These are phyloP conservation scores for Lachnellula subtilissima DNA, from an alignment of 2,329 filamentous ascomycete genomes.

Conservation along the genomic window DNA sequence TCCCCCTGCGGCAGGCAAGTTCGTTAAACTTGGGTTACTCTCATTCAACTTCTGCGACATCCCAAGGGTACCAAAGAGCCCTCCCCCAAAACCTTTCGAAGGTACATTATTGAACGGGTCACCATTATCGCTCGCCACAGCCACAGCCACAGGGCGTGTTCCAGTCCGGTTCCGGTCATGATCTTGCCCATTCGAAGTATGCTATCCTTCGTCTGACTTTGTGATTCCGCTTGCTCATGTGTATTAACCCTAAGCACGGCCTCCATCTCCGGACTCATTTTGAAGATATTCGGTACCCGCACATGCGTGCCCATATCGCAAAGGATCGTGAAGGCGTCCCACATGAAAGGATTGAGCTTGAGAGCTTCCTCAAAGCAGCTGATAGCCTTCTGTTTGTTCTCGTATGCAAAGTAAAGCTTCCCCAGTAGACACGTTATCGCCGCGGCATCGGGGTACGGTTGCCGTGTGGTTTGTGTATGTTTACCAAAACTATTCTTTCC, in stretches of 20 bases:
- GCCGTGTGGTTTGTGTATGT: conserved; percentile 71
- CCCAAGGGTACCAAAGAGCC: conserved; percentile 29
- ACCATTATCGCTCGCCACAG: conserved; percentile 24
- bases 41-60: conserved; percentile 32
- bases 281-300: conserved; percentile 82
- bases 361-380: conserved; percentile 83
- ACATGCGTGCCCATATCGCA: conserved; percentile 84
- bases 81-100: conserved; percentile 24
- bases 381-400: conserved; percentile 77
- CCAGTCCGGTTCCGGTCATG: conserved; percentile 25
- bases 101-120: conserved; percentile 33
- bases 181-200: conserved; percentile 12
- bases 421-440: conserved; percentile 79
- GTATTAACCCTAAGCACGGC: conserved; percentile 37
- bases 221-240: conserved; percentile 18
- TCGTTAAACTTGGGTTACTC: conserved; percentile 33
- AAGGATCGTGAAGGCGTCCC: conserved; percentile 88
- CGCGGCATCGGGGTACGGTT: conserved; percentile 75
- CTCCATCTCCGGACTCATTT: conserved; percentile 60
- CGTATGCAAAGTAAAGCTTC: conserved; percentile 77
- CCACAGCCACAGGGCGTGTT: conserved; percentile 19
- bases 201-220: conserved; percentile 20
- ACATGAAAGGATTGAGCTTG: conserved; percentile 91
- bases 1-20: conserved; percentile 28
- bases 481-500: conserved; percentile 74